A percentile compares a stretch with the other conserved stretches of the same genome.
Conservation (phyloP, 2,329 filamentous ascomycete genomes). For the Penicillium palitans region DNA sequence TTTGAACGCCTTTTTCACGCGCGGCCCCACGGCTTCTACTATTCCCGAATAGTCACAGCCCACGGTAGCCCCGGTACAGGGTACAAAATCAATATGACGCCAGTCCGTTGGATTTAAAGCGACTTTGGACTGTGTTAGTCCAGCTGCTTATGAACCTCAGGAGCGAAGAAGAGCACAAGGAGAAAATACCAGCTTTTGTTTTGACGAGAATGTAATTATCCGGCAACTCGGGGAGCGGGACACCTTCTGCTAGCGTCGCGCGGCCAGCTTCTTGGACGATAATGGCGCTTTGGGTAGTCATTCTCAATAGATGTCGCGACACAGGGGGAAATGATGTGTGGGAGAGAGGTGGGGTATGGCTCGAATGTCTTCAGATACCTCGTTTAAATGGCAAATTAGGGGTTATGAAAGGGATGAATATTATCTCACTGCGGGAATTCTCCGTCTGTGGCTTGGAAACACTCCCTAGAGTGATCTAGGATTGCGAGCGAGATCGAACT, state of each 20-base stretch:
- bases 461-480: background rate
- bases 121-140: conserved; percentile 52
- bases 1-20: conserved; percentile 41
- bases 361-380: background rate
- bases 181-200: conserved; percentile 30
- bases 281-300: conserved; percentile 19
- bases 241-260: conserved; percentile 7
- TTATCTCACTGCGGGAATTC: background rate
- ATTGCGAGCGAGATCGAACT: background rate
- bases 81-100: conserved; percentile 39
- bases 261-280: conserved; percentile 14
- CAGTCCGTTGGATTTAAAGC: conserved; percentile 51
- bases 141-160: conserved; percentile 18
- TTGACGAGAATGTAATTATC: conserved; percentile 55
- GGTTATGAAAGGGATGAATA: background rate
- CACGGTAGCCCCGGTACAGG: conserved; percentile 40
- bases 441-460: background rate
- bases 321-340: background rate
- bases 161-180: background rate
- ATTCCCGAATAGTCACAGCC: conserved; percentile 56
- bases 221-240: conserved; percentile 43
- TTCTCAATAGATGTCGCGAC: background rate
- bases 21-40: conserved; percentile 33
- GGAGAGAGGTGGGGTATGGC: background rate
- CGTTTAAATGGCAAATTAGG: background rate